phyloP scores from a whole-genome alignment of 106 monocot species.

The Hemerocallis citrina region DNA sequence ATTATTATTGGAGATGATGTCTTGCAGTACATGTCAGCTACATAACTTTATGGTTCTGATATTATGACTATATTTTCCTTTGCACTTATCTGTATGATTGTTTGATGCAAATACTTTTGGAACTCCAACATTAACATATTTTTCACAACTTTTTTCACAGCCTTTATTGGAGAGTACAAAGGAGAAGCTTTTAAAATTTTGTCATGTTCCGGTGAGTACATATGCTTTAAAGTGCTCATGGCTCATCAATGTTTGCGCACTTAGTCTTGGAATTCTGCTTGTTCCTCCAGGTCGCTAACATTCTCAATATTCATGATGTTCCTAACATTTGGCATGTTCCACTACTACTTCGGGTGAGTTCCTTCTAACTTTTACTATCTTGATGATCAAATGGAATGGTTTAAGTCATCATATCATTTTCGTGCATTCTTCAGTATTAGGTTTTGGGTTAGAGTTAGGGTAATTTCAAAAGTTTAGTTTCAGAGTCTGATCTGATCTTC shows the following conservation, averaged over 20 bases:
- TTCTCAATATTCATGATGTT: conserved; percentile 80
- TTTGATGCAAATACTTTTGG: not conserved
- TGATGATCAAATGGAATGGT: conserved; percentile 3
- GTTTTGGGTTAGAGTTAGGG: too few species aligned
- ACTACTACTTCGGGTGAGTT: conserved; percentile 51
- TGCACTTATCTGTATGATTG: not conserved
- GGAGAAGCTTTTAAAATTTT: conserved; percentile 73
- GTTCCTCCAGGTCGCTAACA: conserved; percentile 41
- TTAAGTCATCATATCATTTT: not conserved
- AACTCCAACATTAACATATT: not conserved
- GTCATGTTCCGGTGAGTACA: conserved; percentile 66
- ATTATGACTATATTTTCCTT: not conserved
- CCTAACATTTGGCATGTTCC: conserved; percentile 81
- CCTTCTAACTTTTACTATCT: not conserved
- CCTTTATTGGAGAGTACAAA: conserved; percentile 45
- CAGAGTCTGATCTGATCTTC: conserved; percentile 9
- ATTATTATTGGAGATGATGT: not conserved
- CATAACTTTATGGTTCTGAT: not conserved
- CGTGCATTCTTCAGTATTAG: not conserved
- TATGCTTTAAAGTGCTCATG: not conserved
- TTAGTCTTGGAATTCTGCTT: not conserved
- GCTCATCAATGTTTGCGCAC: not conserved
- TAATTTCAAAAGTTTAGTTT: not conserved
- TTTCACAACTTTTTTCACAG: conserved; percentile 24
- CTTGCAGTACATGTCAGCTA: not conserved